Evolutionary conservation across 768 basidiomycete species (phyloP), one percentile per base, ranked within the genome.

Genomic region (Coprinellus micaceus): DNA sequence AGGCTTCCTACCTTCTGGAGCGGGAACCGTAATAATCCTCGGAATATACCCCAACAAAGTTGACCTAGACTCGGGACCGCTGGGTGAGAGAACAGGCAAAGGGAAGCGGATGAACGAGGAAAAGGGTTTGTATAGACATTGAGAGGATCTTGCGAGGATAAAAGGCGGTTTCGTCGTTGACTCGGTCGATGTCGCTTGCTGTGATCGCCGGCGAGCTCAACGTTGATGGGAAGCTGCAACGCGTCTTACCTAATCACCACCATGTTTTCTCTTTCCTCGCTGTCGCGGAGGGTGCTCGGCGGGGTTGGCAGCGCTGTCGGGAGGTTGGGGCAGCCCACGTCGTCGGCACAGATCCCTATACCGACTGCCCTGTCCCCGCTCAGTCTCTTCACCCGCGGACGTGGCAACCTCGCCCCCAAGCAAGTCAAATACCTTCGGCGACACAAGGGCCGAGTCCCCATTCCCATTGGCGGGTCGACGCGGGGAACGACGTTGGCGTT

Each of bases 401-500:
- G 84, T 30, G 69, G 77, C 33, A 83, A 87, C 61, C 84, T 98
- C 25, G 93, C 93, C 2, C 96, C 96, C 3, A 82, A 86, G 40
- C 78, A 86, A 58, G 86, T 93, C 56, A 88, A 92, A 70, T 86
- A 91, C 67, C 76, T 89, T 63, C 93, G 91, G 70, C 83, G 91
- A 11, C 94, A 96, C 74, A 97, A 97, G 69, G 95, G 94, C 51
- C 81, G 86, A 44, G 80, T 93, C 43, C 90, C 91, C 7, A 82
- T 95, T 50, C 91, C 91, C 1, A 85, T 72, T 28, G 97, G 96
- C 53, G 97, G 97, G 12, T 94, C 93, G 17, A 90, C 84, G 12
- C 91, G 93, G 67, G 97, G 96, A 21, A 95, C 97, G 3, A 93
- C 93, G 1, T 82, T 98, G 39, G 85, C 91, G 12, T 91, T 84